These are phyloP conservation scores for Sextonia rubra DNA, from an alignment of 164 flowering plant species.

Conservation along the genomic window DNA sequence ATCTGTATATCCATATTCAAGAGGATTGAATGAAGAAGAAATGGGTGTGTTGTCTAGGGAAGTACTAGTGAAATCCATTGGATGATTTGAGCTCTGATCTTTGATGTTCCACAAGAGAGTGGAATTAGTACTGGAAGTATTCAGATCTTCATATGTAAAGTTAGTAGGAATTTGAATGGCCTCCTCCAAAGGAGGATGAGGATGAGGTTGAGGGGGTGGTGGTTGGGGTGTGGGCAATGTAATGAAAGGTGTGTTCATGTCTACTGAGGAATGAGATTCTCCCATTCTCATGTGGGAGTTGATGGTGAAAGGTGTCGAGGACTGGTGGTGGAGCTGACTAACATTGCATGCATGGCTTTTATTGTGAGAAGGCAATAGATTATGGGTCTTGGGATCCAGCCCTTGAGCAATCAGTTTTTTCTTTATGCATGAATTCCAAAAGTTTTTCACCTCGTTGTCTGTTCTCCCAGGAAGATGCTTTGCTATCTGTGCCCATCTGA, in stretches of 20 bases:
- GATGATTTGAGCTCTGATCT: conserved; percentile 8
- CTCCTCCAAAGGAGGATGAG: too few species aligned
- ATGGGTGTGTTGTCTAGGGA: conserved; percentile 12
- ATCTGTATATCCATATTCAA: conserved; percentile 17
- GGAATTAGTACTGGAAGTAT: conserved; percentile 7
- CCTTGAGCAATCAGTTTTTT: conserved; percentile 60
- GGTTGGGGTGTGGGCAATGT: conserved; percentile 7
- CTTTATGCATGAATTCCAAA: conserved; percentile 73
- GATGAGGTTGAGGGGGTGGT: too few species aligned
- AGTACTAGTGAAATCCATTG: conserved; percentile 5
- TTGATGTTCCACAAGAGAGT: conserved; percentile 13
- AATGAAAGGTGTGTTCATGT: conserved; percentile 11
- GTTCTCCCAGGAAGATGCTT: conserved; percentile 67
- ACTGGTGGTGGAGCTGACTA: conserved; percentile 15
- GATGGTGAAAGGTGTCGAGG: conserved; percentile 17
- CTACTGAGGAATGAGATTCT: conserved; percentile 3
- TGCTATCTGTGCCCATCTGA: conserved; percentile 72
- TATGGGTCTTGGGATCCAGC: conserved; percentile 57
- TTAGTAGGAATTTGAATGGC: conserved; percentile 8
- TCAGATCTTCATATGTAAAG: conserved; percentile 15
- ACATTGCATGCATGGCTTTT: conserved; percentile 17
- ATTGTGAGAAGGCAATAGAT: conserved; percentile 28
- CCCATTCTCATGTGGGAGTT: conserved; percentile 7
- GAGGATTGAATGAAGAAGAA: conserved; percentile 19
- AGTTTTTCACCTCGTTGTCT: conserved; percentile 69